Evolutionary conservation across 352 stramenopile species (phyloP).

Genomic region (Phytophthora brassicae): DNA sequence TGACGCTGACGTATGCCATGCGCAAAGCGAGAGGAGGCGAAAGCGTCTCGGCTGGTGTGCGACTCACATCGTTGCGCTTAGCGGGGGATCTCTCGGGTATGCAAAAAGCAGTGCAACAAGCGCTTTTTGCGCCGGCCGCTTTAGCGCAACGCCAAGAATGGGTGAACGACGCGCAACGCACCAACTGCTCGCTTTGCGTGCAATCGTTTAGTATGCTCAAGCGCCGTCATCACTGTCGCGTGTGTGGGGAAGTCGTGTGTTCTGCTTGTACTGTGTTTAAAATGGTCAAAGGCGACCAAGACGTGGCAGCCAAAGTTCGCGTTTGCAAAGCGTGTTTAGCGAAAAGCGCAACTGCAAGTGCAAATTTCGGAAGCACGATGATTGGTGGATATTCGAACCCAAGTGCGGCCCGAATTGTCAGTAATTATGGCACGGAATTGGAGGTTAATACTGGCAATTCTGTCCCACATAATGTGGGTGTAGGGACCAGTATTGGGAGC

Average conservation of each 20-base stretch:
- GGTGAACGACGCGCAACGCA: conserved; percentile 76
- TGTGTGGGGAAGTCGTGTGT: conserved; percentile 89
- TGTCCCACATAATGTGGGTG: conserved; percentile 12
- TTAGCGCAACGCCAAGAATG: conserved; percentile 73
- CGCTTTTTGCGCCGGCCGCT: conserved; percentile 61
- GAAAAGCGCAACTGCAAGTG: conserved; percentile 42
- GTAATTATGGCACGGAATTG: conserved; percentile 35
- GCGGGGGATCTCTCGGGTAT: conserved; percentile 59
- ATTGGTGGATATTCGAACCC: conserved; percentile 21
- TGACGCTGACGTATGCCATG: conserved; percentile 80
- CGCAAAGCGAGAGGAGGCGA: conserved; percentile 71
- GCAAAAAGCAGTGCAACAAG: conserved; percentile 68
- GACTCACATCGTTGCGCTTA: conserved; percentile 61
- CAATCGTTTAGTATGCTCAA: conserved; percentile 83
- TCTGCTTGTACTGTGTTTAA: conserved; percentile 80
- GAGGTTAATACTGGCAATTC: conserved; percentile 23
- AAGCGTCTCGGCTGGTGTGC: conserved; percentile 70
- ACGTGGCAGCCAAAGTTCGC: conserved; percentile 56
- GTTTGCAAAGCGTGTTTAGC: conserved; percentile 80
- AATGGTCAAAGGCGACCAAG: conserved; percentile 56
- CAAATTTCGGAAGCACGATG: conserved; percentile 29
- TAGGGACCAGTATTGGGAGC: conserved; percentile 40
- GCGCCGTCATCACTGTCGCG: conserved; percentile 83
- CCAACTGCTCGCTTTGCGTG: conserved; percentile 80
- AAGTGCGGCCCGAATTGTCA: conserved; percentile 18